Evolutionary conservation across 306 rosid genomes (phyloP), one percentile per base, ranked within the genome.

Genomic region (Medicago truncatula): DNA sequence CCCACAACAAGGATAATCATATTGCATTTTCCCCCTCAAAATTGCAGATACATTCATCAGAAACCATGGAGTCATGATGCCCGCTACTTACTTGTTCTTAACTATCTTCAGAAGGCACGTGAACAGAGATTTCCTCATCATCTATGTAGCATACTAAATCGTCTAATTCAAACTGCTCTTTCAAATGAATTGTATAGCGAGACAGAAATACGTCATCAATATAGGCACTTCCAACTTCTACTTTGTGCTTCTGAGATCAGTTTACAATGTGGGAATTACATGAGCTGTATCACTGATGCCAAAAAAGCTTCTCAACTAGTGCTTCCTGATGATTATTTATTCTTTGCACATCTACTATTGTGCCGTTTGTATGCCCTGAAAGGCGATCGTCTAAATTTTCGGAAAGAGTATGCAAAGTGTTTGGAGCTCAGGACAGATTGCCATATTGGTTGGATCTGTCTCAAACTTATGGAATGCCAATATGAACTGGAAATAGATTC

Each of bases 191-290:
- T 73, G 54, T 81, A 79, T 85, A 64, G 79, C 17, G 28, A 73
- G 74, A 73, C 78, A 59, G 89, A 88, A 63, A n/a, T 69, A 68
- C 38, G 77, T 46, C 71, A 65, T 82, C 83, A 68, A 72, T 93
- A 93, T 81, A 77, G 87, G 75, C 87, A 76, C 80, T 92, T 90
- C 81, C 96, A 91, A 83, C 89, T 94, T 82, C 86, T 90, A 68
- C 96, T 94, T 58, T 94, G 95, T 84, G 93, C 95, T 75, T 90
- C 97, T 10, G 98, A 92, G 91, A 82, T 90, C 84, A 86, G 95
- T 85, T 89, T 94, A 80, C 97, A 84, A 66, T 53, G 86, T 76
- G 89, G 92, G 76, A 77, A 86, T 83, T 84, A 78, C 58, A 76
- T 38, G 71, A 74, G 76, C 81, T 88, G 94, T 68, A 79, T 92